A percentile compares a stretch with the other conserved stretches of the same genome.
Evolutionary conservation across 805 yeast species (phyloP).

Genomic region (Kuraishia hungarica): DNA sequence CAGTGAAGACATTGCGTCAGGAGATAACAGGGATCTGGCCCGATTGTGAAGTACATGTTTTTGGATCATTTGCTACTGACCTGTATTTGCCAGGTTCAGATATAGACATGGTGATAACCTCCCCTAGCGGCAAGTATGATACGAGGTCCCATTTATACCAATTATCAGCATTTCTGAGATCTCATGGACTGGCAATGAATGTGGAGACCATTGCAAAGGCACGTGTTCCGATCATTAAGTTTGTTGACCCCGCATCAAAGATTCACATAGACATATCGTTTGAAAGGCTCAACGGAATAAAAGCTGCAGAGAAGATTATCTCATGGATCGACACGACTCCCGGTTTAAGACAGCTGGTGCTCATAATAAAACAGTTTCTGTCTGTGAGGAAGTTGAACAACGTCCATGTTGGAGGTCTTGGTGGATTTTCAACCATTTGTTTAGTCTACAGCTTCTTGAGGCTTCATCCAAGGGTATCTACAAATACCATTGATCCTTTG

Average conservation of each 20-base stretch:
- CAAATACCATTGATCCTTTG: constrained; percentile 55
- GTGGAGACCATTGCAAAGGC: constrained; percentile 86
- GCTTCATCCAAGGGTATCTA: constrained; percentile 69
- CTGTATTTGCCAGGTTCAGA: constrained; percentile 91
- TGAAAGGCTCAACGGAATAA: constrained; percentile 74
- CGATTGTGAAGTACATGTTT: constrained; percentile 71
- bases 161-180: constrained; percentile 61
- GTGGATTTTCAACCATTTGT: constrained; percentile 91
- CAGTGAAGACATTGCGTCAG: constrained; percentile 53
- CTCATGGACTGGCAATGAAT: constrained; percentile 51
- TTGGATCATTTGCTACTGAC: constrained; percentile 94
- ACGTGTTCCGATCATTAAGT: constrained; percentile 89
- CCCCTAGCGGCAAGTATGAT: constrained; percentile 50
- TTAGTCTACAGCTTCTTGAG: constrained; percentile 69
- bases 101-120: constrained; percentile 84
- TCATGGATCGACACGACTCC: constrained; percentile 68
- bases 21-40: constrained; percentile 59
- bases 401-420: constrained; percentile 90
- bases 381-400: constrained; percentile 70
- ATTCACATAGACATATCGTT: constrained; percentile 87
- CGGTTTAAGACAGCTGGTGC: constrained; percentile 73
- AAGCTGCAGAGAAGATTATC: constrained; percentile 71
- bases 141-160: constrained; percentile 61
- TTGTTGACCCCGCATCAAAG: constrained; percentile 61
- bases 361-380: constrained; percentile 79